Conservation (phyloP, 495 filamentous ascomycete species). For the Penicillium antarcticum region DNA sequence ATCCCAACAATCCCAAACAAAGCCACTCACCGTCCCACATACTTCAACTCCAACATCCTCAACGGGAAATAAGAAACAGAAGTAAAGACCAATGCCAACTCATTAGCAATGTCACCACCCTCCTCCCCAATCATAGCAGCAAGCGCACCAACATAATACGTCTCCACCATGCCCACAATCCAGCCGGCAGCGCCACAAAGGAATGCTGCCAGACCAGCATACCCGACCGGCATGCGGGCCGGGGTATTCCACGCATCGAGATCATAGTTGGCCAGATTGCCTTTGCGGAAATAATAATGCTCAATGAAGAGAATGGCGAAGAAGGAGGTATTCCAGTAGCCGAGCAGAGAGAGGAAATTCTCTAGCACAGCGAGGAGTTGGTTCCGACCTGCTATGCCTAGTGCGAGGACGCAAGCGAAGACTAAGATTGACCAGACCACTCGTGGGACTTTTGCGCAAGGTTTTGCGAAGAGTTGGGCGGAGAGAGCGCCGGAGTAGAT, state of each 20-base stretch:
- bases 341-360: constrained; percentile 56
- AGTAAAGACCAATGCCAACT: constrained; percentile 26
- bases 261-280: constrained; percentile 40
- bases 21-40: constrained; percentile 21
- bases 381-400: constrained; percentile 41
- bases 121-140: constrained; percentile 20
- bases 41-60: constrained; percentile 25
- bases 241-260: constrained; percentile 35
- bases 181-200: constrained; percentile 31
- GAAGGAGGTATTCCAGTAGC: constrained; percentile 59
- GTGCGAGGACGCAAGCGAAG: constrained; percentile 34
- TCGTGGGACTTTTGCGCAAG: constrained; percentile 39
- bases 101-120: constrained; percentile 29
- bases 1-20: too few relatives aligned
- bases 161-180: constrained; percentile 40
- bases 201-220: constrained; percentile 29
- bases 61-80: constrained; percentile 18
- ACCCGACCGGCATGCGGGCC: constrained; percentile 27
- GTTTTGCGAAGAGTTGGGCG: constrained; percentile 38
- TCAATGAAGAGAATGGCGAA: constrained; percentile 57
- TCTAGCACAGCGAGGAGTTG: constrained; percentile 38
- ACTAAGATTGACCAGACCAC: constrained; percentile 40
- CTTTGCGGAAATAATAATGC: constrained; percentile 58
- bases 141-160: constrained; percentile 30
- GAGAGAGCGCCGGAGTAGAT: constrained; percentile 41